Evolutionary conservation across 805 yeast species (phyloP), one percentile per base, ranked within the genome.

Genomic region (Blastobotrys peoriensis): DNA sequence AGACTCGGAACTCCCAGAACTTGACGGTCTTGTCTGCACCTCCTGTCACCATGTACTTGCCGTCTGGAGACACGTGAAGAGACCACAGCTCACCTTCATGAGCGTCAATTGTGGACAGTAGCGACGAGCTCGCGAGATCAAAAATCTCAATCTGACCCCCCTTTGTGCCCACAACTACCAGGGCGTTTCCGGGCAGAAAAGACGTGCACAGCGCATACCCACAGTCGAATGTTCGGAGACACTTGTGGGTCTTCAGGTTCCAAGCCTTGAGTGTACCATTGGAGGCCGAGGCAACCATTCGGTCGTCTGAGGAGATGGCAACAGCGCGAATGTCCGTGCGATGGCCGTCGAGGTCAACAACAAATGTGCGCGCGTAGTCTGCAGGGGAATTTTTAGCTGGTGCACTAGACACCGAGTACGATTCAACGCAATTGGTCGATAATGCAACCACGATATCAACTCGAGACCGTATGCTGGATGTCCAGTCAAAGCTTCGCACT

Each of bases 61-160:
- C 98, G 64, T 91, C 95, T 10, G 83, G 76, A 2, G 91, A 78
- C 27, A 93, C 61, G 61, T 91, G 96, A 54, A 93, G 69, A 1
- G 95, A 81, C 97, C 97, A 93, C 40, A 93, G 76, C 1, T 96
- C 86, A 22, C 79, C 81, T 6, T 74, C 76, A 0, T 95, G 97
- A 27, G 68, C 75, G 46, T 82, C 83, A 6, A 84, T 74, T 21
- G 78, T 68, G 50, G 82, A 85, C 3, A 93, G 63, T 50, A 85
- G 63, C 0, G 88, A 71, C 0, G 96, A 85, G 1, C 88, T 76
- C 0, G 95, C 85, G 44, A 93, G 75, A 63, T 93, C 98, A 59
- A 83, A 85, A 38, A 93, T 69, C 57, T 86, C 91, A 43, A 93
- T 64, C 45, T 77, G 78, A 38, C 99, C 99, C 48, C 78, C 77